Evolutionary conservation across 75 land plant genomes (phyloP).

Genomic region (Sequoia sempervirens): DNA sequence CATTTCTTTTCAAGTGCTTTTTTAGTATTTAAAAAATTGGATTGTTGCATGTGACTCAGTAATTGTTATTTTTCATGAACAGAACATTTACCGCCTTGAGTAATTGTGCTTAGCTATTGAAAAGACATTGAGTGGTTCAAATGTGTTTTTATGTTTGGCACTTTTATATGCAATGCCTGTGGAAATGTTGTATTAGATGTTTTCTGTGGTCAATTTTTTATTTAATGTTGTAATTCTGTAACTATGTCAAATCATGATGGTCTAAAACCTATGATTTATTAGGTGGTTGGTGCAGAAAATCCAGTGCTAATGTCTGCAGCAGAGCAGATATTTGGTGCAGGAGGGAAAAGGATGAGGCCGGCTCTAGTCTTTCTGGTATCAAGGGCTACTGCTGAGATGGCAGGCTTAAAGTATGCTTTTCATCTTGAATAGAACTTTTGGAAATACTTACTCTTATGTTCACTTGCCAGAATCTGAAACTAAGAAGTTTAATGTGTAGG

Average conservation of each 20-base stretch:
- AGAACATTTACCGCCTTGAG: not conserved
- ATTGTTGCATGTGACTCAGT: not conserved
- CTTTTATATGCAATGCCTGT: not conserved
- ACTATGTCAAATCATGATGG: not conserved
- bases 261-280: slow-evolving; percentile 11
- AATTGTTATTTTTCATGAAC: not conserved
- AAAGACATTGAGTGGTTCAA: not conserved
- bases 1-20: not conserved
- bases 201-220: not conserved
- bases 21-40: not conserved
- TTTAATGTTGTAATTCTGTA: not conserved
- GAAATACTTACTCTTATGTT: not conserved
- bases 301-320: slow-evolving; percentile 93
- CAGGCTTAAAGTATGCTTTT: slow-evolving; percentile 65
- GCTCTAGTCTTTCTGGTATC: slow-evolving; percentile 92
- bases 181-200: not conserved
- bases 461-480: not conserved
- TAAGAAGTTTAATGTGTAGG: slow-evolving; percentile 27
- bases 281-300: slow-evolving; percentile 98
- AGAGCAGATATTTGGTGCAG: slow-evolving; percentile 96
- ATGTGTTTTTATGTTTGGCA: not conserved
- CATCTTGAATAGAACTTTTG: not conserved
- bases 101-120: not conserved
- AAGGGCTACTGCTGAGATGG: slow-evolving; percentile 75
- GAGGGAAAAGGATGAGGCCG: slow-evolving; percentile 98